These are phyloP conservation scores for Neofusicoccum parvum DNA, from an alignment of 2,329 filamentous ascomycete genomes.

Conservation along the genomic window DNA sequence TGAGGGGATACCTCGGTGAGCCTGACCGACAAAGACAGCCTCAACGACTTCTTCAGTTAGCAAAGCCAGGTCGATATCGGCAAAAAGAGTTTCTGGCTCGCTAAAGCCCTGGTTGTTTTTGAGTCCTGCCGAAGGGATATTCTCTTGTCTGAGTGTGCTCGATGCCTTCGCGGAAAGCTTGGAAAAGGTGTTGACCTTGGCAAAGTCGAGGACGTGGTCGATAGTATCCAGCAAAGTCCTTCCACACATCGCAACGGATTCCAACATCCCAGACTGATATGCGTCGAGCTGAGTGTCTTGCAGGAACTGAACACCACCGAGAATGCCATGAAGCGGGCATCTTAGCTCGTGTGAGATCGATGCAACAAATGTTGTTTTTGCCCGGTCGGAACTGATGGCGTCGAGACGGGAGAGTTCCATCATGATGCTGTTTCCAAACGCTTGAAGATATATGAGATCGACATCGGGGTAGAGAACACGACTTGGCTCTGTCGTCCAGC, in stretches of 20 bases:
- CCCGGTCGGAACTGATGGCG: slow-evolving; percentile 42
- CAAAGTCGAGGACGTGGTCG: slow-evolving; percentile 46
- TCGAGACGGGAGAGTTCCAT: slow-evolving; percentile 41
- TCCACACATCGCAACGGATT: slow-evolving; percentile 43
- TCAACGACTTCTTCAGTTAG: slow-evolving; percentile 41
- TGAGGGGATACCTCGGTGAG: background rate
- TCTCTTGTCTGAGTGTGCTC: slow-evolving; percentile 38
- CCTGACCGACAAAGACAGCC: slow-evolving; percentile 28
- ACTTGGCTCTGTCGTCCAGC: slow-evolving; percentile 41
- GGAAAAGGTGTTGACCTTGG: slow-evolving; percentile 42
- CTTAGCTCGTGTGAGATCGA: slow-evolving; percentile 65
- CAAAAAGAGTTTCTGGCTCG: slow-evolving; percentile 10
- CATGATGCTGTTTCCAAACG: slow-evolving; percentile 42
- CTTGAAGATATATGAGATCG: slow-evolving; percentile 41
- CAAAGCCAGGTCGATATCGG: slow-evolving; percentile 38
- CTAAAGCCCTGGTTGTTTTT: slow-evolving; percentile 38
- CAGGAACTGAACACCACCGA: slow-evolving; percentile 53
- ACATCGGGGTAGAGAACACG: slow-evolving; percentile 41
- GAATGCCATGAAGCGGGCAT: slow-evolving; percentile 62
- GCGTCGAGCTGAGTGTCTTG: slow-evolving; percentile 42
- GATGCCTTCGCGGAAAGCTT: slow-evolving; percentile 28
- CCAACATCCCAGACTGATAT: slow-evolving; percentile 33
- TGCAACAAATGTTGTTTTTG: slow-evolving; percentile 61
- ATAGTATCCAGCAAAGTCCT: slow-evolving; percentile 45
- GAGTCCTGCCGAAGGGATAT: slow-evolving; percentile 16